Evolutionary conservation across 139 green algal genomes (phyloP), one percentile per base, ranked within the genome.

Genomic region (Bryopsis sp.): DNA sequence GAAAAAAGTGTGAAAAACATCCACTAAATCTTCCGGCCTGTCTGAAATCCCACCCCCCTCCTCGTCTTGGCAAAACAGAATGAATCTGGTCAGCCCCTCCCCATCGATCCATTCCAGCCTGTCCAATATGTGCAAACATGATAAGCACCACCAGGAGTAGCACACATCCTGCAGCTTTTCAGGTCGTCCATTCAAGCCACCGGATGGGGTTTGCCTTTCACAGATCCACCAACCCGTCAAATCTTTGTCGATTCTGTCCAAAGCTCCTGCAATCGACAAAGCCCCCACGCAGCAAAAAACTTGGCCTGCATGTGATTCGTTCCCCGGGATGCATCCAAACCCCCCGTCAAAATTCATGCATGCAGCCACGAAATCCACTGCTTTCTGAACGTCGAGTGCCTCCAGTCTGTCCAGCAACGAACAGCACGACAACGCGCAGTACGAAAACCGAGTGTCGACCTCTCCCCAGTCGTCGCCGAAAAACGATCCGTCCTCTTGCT

Each of bases 1-100:
- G 61, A 99, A 99, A 65, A 97, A 99, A 24, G 95, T 99, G 82
- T 99, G 95, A 71, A 94, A 99, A 19, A 98, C 86, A 67, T 99
- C 95, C 24, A 81, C 89, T 84, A 91, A 86, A 80, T 99, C 92
- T 28, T 97, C 92, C 0, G 94, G 91, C 33, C 94, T 63, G 74
- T 99, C 95, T 0, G 83, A 91, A 74, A 99, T 98, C 34, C 95
- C 95, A 0, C 95, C 95, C 5, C 86, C 72, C 32, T 95, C 79
- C 64, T 95, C 88, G 69, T 99, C 94, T 86, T 95, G 90, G 74
- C 89, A 96, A 60, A 84, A 78, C 3, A 96, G 78, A 46, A 97
- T 96, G 83, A 95, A 97, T 32, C 50, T 57, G 7, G 72, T 82
- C 19, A 96, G 84, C 1, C 80, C 88, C 1, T 67, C 7, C 33